These are phyloP conservation scores for Paramarasmius palmivorus DNA, from an alignment of 1,284 basidiomycete species.

Conservation along the genomic window DNA sequence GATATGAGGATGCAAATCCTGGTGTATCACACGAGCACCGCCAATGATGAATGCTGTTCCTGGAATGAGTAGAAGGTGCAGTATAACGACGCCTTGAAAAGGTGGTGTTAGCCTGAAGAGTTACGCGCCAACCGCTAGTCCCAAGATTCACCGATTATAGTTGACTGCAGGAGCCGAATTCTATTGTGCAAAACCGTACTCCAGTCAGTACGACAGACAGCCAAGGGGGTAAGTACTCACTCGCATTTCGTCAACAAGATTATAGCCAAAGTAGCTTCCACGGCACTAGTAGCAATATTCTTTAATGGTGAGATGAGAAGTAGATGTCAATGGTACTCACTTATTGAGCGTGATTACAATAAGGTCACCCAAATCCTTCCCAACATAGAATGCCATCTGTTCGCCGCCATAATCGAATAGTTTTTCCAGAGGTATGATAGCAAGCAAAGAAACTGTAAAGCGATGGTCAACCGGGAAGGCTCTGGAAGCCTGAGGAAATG, in stretches of 20 bases:
- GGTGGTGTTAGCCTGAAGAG: background rate
- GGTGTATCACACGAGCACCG: constrained; percentile 44
- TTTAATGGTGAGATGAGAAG: background rate
- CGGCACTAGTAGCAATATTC: constrained; percentile 32
- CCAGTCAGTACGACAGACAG: background rate
- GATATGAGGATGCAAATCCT: constrained; percentile 48
- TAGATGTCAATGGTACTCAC: constrained; percentile 33
- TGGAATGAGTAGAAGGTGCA: constrained; percentile 53
- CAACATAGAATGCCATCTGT: constrained; percentile 52
- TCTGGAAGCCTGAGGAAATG: constrained; percentile 1
- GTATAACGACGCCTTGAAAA: constrained; percentile 44
- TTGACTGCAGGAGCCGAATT: constrained; percentile 46
- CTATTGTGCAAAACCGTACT: constrained; percentile 17
- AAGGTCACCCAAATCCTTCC: constrained; percentile 55
- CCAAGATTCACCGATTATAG: constrained; percentile 40
- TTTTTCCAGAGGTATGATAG: constrained; percentile 56
- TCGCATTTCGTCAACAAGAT: constrained; percentile 65
- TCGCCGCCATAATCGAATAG: constrained; percentile 64
- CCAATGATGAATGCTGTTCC: constrained; percentile 51
- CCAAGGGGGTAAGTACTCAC: constrained; percentile 36
- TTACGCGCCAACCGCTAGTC: too few species aligned
- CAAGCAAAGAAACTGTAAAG: constrained; percentile 49
- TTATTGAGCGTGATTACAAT: constrained; percentile 62
- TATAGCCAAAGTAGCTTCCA: constrained; percentile 69
- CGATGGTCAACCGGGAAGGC: constrained; percentile 13